These are phyloP conservation scores for Hura crepitans DNA, from an alignment of 441 rosid species.

Conservation along the genomic window DNA sequence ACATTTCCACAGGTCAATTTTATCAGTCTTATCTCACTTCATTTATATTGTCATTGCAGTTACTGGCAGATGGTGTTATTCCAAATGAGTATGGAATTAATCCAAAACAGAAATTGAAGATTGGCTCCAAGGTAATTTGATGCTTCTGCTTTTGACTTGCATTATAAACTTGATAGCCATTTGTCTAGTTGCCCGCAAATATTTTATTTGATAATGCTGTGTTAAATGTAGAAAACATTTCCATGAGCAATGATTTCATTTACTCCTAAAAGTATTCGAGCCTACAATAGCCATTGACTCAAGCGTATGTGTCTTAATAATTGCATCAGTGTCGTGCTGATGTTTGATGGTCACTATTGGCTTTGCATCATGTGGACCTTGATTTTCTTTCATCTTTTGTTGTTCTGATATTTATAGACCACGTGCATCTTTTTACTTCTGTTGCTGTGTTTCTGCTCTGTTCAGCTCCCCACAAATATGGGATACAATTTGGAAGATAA, in stretches of 20 bases:
- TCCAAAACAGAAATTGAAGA: conserved; percentile 95
- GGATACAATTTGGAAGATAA: not conserved
- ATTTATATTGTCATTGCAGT: conserved; percentile 41
- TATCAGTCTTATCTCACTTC: not conserved
- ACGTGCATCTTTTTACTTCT: conserved; percentile 2
- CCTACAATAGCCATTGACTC: not conserved
- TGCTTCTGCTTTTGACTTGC: conserved; percentile 2
- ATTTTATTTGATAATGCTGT: conserved; percentile 7
- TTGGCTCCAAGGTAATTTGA: conserved; percentile 83
- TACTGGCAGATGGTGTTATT: conserved; percentile 99
- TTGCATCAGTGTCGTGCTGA: not conserved
- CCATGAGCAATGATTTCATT: conserved; percentile 2
- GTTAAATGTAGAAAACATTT: not conserved
- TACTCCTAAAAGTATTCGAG: not conserved
- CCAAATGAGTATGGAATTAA: conserved; percentile 99
- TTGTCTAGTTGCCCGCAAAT: not conserved
- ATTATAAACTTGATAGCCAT: not conserved
- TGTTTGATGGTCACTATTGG: not conserved
- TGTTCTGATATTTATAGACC: conserved; percentile 8
- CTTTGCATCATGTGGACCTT: not conserved
- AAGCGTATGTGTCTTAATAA: not conserved
- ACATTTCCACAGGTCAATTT: not conserved
- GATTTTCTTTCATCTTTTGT: conserved; percentile 9
- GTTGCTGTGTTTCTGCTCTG: not conserved
- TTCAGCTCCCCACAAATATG: not conserved